Evolutionary conservation across 164 flowering plant species (phyloP).

Genomic region (Santalum album): DNA sequence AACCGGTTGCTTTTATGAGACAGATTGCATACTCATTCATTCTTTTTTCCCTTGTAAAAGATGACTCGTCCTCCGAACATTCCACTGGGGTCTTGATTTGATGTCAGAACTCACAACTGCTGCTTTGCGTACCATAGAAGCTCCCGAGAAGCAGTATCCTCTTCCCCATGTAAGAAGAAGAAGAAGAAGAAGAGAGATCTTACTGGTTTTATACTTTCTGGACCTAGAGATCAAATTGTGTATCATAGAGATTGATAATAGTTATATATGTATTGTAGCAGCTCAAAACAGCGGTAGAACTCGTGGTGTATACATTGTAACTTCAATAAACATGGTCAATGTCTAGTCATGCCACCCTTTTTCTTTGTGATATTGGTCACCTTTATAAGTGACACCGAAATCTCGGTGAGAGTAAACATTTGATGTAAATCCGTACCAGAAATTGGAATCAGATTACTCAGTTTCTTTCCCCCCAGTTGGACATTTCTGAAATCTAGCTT

Average conservation of each 20-base stretch:
- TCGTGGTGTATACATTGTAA: conserved; percentile 7
- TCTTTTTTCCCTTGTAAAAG: conserved; percentile 7
- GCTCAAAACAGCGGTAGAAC: not conserved
- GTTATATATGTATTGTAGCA: not conserved
- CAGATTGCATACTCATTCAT: conserved; percentile 4
- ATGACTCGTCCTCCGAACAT: not conserved
- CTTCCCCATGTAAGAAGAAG: conserved; percentile 3
- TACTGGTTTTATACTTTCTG: not conserved
- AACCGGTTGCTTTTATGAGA: not conserved
- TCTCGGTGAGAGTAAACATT: too few relatives aligned
- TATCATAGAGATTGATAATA: conserved; percentile 6
- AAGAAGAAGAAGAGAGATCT: not conserved
- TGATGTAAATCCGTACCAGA: too few relatives aligned
- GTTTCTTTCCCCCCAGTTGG: too few relatives aligned
- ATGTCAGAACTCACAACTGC: too few relatives aligned
- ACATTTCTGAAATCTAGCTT: too few relatives aligned
- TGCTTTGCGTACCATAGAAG: conserved; percentile 6
- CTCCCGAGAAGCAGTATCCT: conserved; percentile 1
- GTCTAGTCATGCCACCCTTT: not conserved
- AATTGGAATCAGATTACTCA: too few relatives aligned
- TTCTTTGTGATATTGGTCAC: too few relatives aligned
- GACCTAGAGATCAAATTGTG: not conserved
- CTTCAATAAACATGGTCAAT: conserved; percentile 7
- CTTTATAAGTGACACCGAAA: too few relatives aligned
- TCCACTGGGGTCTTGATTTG: not conserved